These are phyloP conservation scores for Lachancea fermentati DNA, from an alignment of 805 yeast species.

Conservation along the genomic window DNA sequence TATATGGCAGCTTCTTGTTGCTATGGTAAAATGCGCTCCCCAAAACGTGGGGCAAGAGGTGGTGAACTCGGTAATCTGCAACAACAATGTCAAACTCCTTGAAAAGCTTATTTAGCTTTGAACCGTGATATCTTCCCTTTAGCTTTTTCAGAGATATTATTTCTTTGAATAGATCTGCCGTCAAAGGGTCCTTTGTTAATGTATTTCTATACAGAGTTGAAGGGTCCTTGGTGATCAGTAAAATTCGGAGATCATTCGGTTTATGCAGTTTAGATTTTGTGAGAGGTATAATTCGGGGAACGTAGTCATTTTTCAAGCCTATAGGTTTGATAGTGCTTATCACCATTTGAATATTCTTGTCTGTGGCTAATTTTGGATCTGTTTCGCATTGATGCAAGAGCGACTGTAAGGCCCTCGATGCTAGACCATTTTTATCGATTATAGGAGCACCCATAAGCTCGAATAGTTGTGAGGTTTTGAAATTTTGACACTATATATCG, in stretches of 20 bases:
- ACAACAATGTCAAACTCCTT: constrained; percentile 62
- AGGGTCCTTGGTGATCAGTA: constrained; percentile 73
- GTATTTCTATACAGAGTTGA: constrained; percentile 48
- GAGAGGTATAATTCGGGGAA: constrained; percentile 57
- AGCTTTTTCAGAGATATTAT: constrained; percentile 56
- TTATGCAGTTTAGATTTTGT: constrained; percentile 43
- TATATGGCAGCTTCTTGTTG: constrained; percentile 61
- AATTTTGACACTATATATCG: too few species aligned
- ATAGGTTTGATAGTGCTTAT: constrained; percentile 45
- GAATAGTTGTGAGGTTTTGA: too few species aligned
- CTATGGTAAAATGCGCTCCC: constrained; percentile 58
- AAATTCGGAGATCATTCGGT: constrained; percentile 44
- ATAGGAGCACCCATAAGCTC: constrained; percentile 5
- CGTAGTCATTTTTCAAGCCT: constrained; percentile 40
- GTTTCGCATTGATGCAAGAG: constrained; percentile 28
- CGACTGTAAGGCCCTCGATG: constrained; percentile 21
- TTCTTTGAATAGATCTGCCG: constrained; percentile 57
- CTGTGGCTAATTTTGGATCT: constrained; percentile 24
- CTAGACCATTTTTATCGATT: constrained; percentile 11
- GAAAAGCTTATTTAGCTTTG: constrained; percentile 42
- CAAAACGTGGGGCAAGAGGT: constrained; percentile 50
- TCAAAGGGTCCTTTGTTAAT: constrained; percentile 45
- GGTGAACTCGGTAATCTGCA: constrained; percentile 64
- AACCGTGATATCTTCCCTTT: constrained; percentile 41
- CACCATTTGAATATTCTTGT: constrained; percentile 34